Percentiles rank a stretch among this genome's conserved stretches.
Conservation (phyloP, 352 stramenopile species). For the Phytophthora fragariaefolia region DNA sequence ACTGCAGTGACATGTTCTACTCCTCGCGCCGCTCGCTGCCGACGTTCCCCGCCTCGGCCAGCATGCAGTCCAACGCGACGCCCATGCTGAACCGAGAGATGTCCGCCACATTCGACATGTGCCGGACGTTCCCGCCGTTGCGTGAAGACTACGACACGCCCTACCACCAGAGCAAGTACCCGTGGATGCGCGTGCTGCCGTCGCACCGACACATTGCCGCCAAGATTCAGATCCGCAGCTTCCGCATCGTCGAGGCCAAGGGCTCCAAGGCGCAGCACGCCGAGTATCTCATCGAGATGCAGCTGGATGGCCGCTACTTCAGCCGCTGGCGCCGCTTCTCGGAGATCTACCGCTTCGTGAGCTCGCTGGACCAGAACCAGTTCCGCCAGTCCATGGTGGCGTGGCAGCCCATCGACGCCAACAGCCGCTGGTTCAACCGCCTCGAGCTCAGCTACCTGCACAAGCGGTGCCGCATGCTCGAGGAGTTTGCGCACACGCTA, state of each 20-base stretch:
- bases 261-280: slow-evolving; percentile 62
- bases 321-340: slow-evolving; percentile 82
- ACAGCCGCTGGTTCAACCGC: slow-evolving; percentile 83
- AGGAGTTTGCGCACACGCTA: slow-evolving; percentile 78
- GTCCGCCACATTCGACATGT: slow-evolving; percentile 74
- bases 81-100: slow-evolving; percentile 66
- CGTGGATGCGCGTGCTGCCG: slow-evolving; percentile 68
- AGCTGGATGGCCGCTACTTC: slow-evolving; percentile 77
- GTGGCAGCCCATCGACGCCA: slow-evolving; percentile 64
- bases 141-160: slow-evolving; percentile 60
- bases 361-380: slow-evolving; percentile 57
- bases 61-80: slow-evolving; percentile 32
- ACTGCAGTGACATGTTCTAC: slow-evolving; percentile 36
- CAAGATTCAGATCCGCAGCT: slow-evolving; percentile 85
- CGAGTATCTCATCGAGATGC: slow-evolving; percentile 84
- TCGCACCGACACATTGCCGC: slow-evolving; percentile 80
- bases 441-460: slow-evolving; percentile 87
- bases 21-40: slow-evolving; percentile 43
- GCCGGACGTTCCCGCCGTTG: slow-evolving; percentile 70
- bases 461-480: slow-evolving; percentile 75
- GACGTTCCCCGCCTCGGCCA: slow-evolving; percentile 36
- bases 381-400: slow-evolving; percentile 60
- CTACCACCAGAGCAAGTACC: slow-evolving; percentile 67
- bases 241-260: slow-evolving; percentile 75
- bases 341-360: slow-evolving; percentile 70